phyloP scores from a whole-genome alignment of 2,329 filamentous ascomycete genomes.

The Aureobasidium vineae region DNA sequence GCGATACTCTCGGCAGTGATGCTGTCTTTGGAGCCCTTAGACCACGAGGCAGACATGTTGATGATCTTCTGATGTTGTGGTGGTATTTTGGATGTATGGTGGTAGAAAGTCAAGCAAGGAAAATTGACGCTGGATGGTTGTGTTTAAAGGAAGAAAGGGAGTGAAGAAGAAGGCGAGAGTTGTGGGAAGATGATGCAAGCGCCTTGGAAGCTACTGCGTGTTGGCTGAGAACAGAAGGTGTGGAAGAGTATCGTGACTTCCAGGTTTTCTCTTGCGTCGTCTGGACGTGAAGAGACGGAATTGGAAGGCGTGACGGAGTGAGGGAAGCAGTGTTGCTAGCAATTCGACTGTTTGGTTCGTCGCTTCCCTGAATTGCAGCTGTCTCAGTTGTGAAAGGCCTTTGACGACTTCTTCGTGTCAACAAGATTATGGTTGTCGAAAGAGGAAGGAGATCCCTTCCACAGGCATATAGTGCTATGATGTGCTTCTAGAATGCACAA shows the following conservation, averaged over 20 bases:
- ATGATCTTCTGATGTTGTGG: background rate
- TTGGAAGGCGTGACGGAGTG: background rate
- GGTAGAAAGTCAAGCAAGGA: background rate
- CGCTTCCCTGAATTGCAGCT: background rate
- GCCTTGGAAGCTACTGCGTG: background rate
- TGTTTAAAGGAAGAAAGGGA: background rate
- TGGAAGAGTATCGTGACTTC: background rate
- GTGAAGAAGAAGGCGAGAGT: background rate
- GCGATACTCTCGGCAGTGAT: background rate
- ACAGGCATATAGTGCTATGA: too few species aligned
- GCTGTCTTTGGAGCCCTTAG: background rate
- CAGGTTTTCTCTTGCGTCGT: background rate
- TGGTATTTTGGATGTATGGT: background rate
- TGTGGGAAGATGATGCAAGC: background rate
- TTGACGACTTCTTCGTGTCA: background rate
- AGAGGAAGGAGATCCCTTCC: too few species aligned
- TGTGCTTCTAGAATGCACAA: too few species aligned
- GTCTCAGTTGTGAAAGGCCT: background rate
- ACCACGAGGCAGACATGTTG: background rate
- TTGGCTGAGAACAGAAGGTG: background rate
- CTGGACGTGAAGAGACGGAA: background rate
- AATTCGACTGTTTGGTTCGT: background rate
- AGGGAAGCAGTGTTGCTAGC: background rate
- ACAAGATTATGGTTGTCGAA: background rate
- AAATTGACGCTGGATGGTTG: background rate